Evolutionary conservation across 2,329 filamentous ascomycete species (phyloP).

Genomic region (Penicillium sp.): DNA sequence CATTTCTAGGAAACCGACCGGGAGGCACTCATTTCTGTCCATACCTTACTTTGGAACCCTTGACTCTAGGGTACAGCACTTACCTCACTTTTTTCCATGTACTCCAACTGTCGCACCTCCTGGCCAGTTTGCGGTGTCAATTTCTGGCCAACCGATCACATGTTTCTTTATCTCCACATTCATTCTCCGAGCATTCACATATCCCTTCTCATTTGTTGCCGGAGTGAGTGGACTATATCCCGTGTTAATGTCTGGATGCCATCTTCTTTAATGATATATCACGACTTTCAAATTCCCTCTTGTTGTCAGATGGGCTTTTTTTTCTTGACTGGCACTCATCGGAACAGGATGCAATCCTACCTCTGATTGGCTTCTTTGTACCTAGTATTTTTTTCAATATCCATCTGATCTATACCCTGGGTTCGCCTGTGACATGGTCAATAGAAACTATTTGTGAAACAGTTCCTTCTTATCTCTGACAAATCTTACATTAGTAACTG

Average conservation of each 20-base stretch:
- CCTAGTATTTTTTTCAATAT: conserved; percentile 16
- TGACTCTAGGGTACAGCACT: background rate
- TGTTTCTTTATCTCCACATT: conserved; percentile 1
- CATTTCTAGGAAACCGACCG: background rate
- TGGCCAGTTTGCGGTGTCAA: conserved; percentile 19
- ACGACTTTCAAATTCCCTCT: conserved; percentile 17
- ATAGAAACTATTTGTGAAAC: background rate
- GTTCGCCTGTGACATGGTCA: background rate
- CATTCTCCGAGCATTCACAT: conserved; percentile 12
- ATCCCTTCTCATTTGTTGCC: conserved; percentile 13
- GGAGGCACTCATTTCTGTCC: background rate
- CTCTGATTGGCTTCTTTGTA: conserved; percentile 18
- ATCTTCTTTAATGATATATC: conserved; percentile 27
- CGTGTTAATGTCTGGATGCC: conserved; percentile 25
- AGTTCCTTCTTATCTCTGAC: background rate
- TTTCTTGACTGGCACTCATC: conserved; percentile 4
- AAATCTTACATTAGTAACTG: background rate
- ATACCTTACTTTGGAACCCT: background rate
- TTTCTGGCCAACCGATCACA: conserved; percentile 8
- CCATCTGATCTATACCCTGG: conserved; percentile 9
- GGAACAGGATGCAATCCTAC: conserved; percentile 8
- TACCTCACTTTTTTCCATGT: conserved; percentile 2
- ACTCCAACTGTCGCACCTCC: conserved; percentile 16
- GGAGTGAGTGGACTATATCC: conserved; percentile 9
- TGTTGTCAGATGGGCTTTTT: conserved; percentile 13